These are phyloP conservation scores for Cordyceps cateniannulata DNA, from an alignment of 2,329 filamentous ascomycete species.

Conservation along the genomic window DNA sequence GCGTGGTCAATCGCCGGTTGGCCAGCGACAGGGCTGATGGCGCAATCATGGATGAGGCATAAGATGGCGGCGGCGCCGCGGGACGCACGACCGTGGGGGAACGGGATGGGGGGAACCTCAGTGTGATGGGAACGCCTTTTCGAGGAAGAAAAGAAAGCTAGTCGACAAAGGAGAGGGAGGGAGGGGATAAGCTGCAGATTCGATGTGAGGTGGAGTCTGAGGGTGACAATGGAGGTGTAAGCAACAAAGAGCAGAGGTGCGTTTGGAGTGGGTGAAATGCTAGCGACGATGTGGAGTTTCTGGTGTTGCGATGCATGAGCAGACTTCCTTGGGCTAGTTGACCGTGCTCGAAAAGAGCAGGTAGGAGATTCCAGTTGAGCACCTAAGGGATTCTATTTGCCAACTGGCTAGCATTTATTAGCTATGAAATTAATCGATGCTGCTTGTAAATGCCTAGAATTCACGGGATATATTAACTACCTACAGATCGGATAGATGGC, in stretches of 20 bases:
- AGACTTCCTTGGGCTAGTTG: too few relatives aligned
- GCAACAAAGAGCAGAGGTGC: background rate
- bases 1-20: slow-evolving; percentile 1
- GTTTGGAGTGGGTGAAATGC: background rate
- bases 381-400: too few relatives aligned
- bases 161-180: background rate
- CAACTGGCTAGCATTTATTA: too few relatives aligned
- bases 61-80: background rate
- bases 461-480: too few relatives aligned
- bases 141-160: background rate
- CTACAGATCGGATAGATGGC: background rate
- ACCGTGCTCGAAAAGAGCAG: background rate
- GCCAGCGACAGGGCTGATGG: slow-evolving; percentile 11
- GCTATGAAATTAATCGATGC: too few relatives aligned
- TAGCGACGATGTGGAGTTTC: background rate
- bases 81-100: background rate
- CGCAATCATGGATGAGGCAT: slow-evolving; percentile 14
- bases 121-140: background rate
- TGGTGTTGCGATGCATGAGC: background rate
- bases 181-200: background rate
- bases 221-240: background rate
- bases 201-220: background rate
- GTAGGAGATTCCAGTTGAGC: too few relatives aligned
- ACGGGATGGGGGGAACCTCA: background rate
- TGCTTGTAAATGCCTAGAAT: too few relatives aligned